Evolutionary conservation across 192 early-diverging fungal species (phyloP), one percentile per base, ranked within the genome.

Genomic region (Backusella sp.): DNA sequence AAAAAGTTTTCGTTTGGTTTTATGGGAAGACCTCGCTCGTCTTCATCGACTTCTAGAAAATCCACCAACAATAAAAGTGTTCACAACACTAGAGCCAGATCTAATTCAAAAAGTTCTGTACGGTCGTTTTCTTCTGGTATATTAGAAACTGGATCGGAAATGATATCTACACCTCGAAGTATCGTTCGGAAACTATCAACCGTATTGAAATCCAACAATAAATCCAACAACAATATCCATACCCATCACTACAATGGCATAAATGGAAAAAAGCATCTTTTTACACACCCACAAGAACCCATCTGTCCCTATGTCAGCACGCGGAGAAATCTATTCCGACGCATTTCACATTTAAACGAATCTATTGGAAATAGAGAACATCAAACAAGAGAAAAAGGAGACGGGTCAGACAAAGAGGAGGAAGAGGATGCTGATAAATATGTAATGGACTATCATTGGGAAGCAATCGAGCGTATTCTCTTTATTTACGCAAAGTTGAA

Each of bases 401-500:
- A 6, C 9, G 49, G 49, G 8, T 6, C 49, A n/a, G 26, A 62
- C 5, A 62, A 62, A 62, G 56, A 62, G 26, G 56, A 62, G 26
- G 9, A 62, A 28, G 56, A 62, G 26, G 56, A 62, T 14, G 49
- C 41, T 1, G 70, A 77, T 68, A 69, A 44, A 5, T 39, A 81
- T 41, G 76, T 76, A 17, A 84, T 82, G 56, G 91, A 93, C 80
- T 80, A 90, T 70, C 94, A 96, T 76, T 94, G 88, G 86, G 92
- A 94, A 70, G 92, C 88, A 0, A 89, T 95, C 69, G 91, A 91
- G 76, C 83, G 94, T 6, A 86, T 96, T 23, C 77, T 96, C 74
- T 94, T 90, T 69, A 91, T 95, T 39, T 93, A 91, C 75, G 90
- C 91, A 7, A 91, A 92, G 70, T 81, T 94, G 49, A 95, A 95